A percentile compares a stretch with the other conserved stretches of the same genome.
Evolutionary conservation across 108 stramenopile genomes (phyloP).

Genomic region (Asterionellopsis glacialis): DNA sequence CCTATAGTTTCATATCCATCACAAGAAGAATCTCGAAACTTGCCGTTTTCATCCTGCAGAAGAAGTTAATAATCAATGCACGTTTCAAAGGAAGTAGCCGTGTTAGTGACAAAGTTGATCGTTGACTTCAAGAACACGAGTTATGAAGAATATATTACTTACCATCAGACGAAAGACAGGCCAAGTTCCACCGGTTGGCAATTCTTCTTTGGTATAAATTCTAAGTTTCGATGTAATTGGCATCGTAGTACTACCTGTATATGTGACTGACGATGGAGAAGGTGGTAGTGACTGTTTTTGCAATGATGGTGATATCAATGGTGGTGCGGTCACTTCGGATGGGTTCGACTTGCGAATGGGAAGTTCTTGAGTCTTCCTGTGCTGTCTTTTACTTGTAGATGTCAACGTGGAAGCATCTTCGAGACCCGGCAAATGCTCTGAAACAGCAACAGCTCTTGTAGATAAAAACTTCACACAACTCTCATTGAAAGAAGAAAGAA

Average conservation of each 20-base stretch:
- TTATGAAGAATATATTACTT: slow-evolving; percentile 20
- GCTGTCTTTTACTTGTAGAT: too few species aligned
- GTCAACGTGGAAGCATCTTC: too few species aligned
- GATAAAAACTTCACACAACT: too few species aligned
- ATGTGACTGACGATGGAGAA: slow-evolving; percentile 37
- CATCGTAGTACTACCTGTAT: slow-evolving; percentile 47
- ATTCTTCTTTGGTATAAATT: slow-evolving; percentile 63
- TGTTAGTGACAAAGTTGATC: background rate
- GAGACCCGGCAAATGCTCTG: too few species aligned
- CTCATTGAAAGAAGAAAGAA: too few species aligned
- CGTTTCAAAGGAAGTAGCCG: background rate
- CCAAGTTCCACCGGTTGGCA: slow-evolving; percentile 65
- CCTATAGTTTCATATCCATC: slow-evolving; percentile 7
- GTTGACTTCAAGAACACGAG: background rate
- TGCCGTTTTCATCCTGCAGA: slow-evolving; percentile 64
- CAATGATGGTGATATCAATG: too few species aligned
- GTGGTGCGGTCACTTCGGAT: too few species aligned
- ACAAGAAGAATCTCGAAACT: slow-evolving; percentile 41
- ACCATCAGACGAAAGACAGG: slow-evolving; percentile 88
- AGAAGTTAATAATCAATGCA: background rate
- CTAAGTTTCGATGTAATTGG: slow-evolving; percentile 69
- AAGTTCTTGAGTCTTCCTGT: too few species aligned
- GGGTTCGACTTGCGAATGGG: too few species aligned
- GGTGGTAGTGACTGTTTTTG: too few species aligned
- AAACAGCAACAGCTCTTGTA: too few species aligned